Conservation (phyloP, 2,329 filamentous ascomycete genomes). For the Fusarium pseudocircinatum region DNA sequence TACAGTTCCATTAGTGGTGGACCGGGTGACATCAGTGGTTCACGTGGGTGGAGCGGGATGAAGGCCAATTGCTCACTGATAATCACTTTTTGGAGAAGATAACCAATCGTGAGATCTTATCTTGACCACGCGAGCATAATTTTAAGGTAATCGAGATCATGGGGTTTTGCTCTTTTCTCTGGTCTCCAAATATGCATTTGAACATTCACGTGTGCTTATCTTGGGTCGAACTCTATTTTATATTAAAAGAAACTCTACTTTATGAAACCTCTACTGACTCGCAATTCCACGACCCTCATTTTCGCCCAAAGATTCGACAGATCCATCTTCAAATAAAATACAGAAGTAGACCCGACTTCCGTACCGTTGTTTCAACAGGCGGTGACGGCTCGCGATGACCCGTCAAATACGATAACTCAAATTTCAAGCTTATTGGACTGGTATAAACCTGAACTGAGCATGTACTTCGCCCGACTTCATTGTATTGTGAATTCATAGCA, state of each 20-base stretch:
- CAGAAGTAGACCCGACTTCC: conserved; percentile 5
- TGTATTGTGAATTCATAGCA: background rate
- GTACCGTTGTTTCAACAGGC: conserved; percentile 32
- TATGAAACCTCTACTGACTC: conserved; percentile 2
- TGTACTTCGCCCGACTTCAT: background rate
- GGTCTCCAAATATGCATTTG: background rate
- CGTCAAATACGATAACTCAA: background rate
- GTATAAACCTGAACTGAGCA: background rate
- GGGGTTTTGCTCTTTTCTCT: conserved; percentile 15
- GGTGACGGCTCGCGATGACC: conserved; percentile 5
- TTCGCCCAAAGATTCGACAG: background rate
- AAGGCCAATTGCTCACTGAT: conserved; percentile 4
- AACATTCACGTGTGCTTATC: background rate
- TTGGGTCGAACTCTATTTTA: background rate
- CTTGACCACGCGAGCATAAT: conserved; percentile 31
- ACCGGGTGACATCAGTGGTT: conserved; percentile 33
- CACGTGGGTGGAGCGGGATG: conserved; percentile 18
- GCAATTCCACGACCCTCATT: background rate
- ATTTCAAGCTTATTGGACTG: background rate
- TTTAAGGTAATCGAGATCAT: conserved; percentile 21
- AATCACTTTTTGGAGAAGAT: background rate
- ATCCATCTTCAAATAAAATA: background rate
- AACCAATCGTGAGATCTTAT: conserved; percentile 21
- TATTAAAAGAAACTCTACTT: background rate
- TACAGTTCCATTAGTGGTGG: conserved; percentile 16